Conservation (phyloP, 2,329 filamentous ascomycete genomes). For the Grosmannia clavigera region DNA sequence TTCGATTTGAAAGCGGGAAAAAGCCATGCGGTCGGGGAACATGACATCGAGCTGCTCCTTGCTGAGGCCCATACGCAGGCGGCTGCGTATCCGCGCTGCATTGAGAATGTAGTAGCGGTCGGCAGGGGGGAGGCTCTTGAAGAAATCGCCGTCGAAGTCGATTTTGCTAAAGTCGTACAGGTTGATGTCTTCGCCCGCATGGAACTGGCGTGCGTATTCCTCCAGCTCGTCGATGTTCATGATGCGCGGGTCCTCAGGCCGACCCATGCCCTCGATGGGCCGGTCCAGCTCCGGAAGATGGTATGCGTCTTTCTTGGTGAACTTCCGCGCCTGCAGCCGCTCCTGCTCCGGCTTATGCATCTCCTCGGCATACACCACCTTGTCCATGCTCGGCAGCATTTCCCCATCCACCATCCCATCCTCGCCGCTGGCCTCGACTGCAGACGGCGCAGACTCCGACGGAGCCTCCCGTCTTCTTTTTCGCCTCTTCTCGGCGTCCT, state of each 20-base stretch:
- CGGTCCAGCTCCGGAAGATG: constrained; percentile 80
- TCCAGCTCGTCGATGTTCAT: constrained; percentile 94
- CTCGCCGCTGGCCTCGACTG: constrained; percentile 22
- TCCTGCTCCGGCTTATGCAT: constrained; percentile 68
- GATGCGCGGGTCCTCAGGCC: constrained; percentile 82
- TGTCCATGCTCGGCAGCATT: constrained; percentile 49
- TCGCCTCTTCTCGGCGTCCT: constrained; percentile 59
- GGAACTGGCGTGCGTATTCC: constrained; percentile 84
- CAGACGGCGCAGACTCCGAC: constrained; percentile 30
- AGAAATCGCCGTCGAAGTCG: constrained; percentile 93
- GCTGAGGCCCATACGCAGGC: constrained; percentile 87
- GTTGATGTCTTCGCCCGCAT: constrained; percentile 81
- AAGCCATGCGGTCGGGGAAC: constrained; percentile 97
- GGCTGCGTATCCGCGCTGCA: constrained; percentile 74
- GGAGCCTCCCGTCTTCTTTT: constrained; percentile 26
- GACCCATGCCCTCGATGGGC: constrained; percentile 73
- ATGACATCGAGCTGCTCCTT: constrained; percentile 93
- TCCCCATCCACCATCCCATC: constrained; percentile 47
- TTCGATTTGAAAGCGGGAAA: constrained; percentile 93
- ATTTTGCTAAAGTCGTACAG: constrained; percentile 97
- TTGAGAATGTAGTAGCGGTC: constrained; percentile 98
- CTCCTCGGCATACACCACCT: constrained; percentile 87
- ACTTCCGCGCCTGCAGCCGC: constrained; percentile 59
- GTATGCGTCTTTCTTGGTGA: constrained; percentile 88
- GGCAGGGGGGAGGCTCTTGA: constrained; percentile 74